These are phyloP conservation scores for Malassezia sp. DNA, from an alignment of 1,284 basidiomycete genomes.

Conservation along the genomic window DNA sequence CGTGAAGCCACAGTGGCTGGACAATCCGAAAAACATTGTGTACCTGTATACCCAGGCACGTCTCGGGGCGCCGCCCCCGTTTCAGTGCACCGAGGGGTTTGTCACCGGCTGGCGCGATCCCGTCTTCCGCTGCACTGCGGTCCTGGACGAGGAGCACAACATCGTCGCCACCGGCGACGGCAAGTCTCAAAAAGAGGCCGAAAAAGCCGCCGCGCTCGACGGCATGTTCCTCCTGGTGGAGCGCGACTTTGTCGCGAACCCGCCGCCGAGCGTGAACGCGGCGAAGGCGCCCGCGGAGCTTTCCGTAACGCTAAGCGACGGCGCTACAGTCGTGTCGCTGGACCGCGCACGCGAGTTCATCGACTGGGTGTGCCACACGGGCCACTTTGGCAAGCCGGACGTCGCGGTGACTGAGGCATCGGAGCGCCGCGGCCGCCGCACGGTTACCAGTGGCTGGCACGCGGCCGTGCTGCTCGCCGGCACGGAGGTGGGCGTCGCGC, in stretches of 20 bases:
- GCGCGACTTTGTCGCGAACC: slow-evolving; percentile 21
- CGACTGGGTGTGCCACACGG: slow-evolving; percentile 83
- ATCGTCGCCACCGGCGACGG: slow-evolving; percentile 54
- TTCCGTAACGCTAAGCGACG: slow-evolving; percentile 55
- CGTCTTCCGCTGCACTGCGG: slow-evolving; percentile 19
- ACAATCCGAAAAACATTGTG: slow-evolving; percentile 36
- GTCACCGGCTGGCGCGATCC: slow-evolving; percentile 25
- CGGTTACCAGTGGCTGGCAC: slow-evolving; percentile 56
- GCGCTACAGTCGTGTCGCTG: slow-evolving; percentile 57
- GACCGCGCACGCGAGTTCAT: slow-evolving; percentile 79
- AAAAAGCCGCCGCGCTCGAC: slow-evolving; percentile 55
- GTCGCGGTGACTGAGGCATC: slow-evolving; percentile 46
- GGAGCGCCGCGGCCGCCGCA: background rate
- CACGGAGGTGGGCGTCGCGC: slow-evolving; percentile 66
- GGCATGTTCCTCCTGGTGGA: slow-evolving; percentile 27
- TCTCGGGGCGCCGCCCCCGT: slow-evolving; percentile 23
- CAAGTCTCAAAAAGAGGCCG: slow-evolving; percentile 58
- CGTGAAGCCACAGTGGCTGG: slow-evolving; percentile 47
- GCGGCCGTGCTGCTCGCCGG: slow-evolving; percentile 71
- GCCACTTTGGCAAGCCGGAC: slow-evolving; percentile 68
- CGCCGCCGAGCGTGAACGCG: slow-evolving; percentile 18
- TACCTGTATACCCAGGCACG: slow-evolving; percentile 26
- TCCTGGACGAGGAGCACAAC: slow-evolving; percentile 6
- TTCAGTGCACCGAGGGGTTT: slow-evolving; percentile 23
- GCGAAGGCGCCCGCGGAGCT: slow-evolving; percentile 47